A percentile compares a stretch with the other conserved stretches of the same genome.
Evolutionary conservation across 106 monocot genomes (phyloP).

Genomic region (Dioscorea zingiberensis): DNA sequence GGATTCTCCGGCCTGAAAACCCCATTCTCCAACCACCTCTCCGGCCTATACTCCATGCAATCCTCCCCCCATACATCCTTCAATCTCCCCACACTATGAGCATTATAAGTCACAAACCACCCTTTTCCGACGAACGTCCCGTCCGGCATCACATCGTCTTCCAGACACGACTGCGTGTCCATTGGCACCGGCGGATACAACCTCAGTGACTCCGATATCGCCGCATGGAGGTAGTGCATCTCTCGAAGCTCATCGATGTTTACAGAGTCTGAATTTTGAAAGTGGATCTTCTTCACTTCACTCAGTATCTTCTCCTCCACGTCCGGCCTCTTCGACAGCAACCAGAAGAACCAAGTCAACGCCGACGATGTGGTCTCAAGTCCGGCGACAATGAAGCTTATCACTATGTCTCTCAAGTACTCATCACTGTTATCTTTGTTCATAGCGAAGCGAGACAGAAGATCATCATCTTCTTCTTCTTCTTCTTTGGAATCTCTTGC

Average conservation of each 20-base stretch:
- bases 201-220: slow-evolving; percentile 10
- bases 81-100: slow-evolving; percentile 9
- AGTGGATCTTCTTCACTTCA: neutral
- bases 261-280: neutral
- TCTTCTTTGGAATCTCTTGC: no score
- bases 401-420: slow-evolving; percentile 21
- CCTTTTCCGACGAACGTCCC: neutral
- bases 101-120: slow-evolving; percentile 5
- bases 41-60: slow-evolving; percentile 6
- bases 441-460: slow-evolving; percentile 18
- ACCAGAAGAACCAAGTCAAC: slow-evolving; percentile 38
- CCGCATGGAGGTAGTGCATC: slow-evolving; percentile 15
- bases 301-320: slow-evolving; percentile 14
- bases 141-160: slow-evolving; percentile 11
- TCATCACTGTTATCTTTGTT: slow-evolving; percentile 12
- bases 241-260: slow-evolving; percentile 8
- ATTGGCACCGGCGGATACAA: slow-evolving; percentile 10
- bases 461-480: neutral
- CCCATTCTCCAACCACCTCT: slow-evolving; percentile 12
- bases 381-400: slow-evolving; percentile 25
- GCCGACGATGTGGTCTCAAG: slow-evolving; percentile 23
- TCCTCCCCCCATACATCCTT: slow-evolving; percentile 6
- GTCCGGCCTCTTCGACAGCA: slow-evolving; percentile 15
- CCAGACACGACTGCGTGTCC: neutral
- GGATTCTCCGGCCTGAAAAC: neutral